A percentile compares a stretch with the other conserved stretches of the same genome.
These are phyloP conservation scores for Geranomyces variabilis DNA, from an alignment of 192 early-diverging fungal genomes.

Conservation along the genomic window DNA sequence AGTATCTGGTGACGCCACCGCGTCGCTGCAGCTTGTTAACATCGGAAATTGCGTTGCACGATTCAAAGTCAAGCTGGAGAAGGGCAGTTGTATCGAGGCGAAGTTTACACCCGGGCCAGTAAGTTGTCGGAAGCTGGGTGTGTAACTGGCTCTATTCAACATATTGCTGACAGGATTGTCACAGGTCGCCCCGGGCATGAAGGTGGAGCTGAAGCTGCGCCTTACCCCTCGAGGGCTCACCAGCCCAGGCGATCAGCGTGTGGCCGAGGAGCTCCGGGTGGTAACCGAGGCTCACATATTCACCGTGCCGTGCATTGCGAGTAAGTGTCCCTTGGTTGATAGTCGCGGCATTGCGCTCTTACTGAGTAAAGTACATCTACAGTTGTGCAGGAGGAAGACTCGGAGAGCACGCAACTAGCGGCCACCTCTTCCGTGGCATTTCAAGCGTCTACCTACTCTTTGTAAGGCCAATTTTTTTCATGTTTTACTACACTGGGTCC, in stretches of 20 bases:
- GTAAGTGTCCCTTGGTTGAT: neutral
- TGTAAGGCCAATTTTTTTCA: neutral
- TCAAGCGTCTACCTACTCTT: too few species aligned
- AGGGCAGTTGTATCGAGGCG: slow-evolving; percentile 11
- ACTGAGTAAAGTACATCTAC: too few species aligned
- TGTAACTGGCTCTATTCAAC: neutral
- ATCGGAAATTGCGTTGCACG: slow-evolving; percentile 37
- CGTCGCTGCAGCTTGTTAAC: slow-evolving; percentile 33
- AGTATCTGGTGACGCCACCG: slow-evolving; percentile 10
- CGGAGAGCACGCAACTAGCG: too few species aligned
- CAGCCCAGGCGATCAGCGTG: neutral
- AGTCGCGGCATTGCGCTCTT: too few species aligned
- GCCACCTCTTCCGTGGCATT: too few species aligned
- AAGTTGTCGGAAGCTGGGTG: neutral
- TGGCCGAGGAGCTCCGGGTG: slow-evolving; percentile 3
- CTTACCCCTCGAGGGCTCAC: neutral
- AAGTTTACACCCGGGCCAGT: slow-evolving; percentile 43
- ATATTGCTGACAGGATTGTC: neutral
- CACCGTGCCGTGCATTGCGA: slow-evolving; percentile 7
- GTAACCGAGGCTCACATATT: slow-evolving; percentile 17
- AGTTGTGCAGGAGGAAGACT: too few species aligned
- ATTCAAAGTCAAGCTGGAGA: slow-evolving; percentile 30
- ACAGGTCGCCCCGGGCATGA: slow-evolving; percentile 50
- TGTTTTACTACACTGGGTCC: too few species aligned
- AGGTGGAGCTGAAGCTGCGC: slow-evolving; percentile 24